These are phyloP conservation scores for Candida tetrigidarum DNA, from an alignment of 1,139 yeast genomes.

Conservation along the genomic window DNA sequence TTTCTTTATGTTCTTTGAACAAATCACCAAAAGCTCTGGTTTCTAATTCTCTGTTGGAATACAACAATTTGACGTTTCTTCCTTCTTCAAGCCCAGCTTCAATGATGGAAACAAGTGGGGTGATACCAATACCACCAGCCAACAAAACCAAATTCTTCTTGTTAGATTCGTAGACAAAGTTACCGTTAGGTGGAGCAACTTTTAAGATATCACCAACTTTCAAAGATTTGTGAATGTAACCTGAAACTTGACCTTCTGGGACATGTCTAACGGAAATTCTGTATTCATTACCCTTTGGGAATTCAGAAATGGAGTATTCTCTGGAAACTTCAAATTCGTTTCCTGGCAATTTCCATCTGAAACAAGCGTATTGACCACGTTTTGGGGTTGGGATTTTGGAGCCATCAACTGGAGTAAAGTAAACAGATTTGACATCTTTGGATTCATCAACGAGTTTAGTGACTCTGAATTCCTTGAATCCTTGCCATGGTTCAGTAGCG, in stretches of 20 bases:
- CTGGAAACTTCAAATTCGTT: constrained; percentile 43
- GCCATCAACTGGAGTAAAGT: constrained; percentile 54
- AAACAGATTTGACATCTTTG: constrained; percentile 52
- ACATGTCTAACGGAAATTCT: constrained; percentile 56
- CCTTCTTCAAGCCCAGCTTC: constrained; percentile 37
- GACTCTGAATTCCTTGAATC: constrained; percentile 57
- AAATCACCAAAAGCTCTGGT: constrained; percentile 32
- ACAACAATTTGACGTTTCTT: constrained; percentile 30
- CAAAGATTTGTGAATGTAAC: constrained; percentile 51
- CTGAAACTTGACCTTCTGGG: constrained; percentile 57
- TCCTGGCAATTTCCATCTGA: constrained; percentile 42
- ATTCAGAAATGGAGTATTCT: constrained; percentile 55
- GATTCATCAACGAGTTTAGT: constrained; percentile 48
- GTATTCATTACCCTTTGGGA: constrained; percentile 37
- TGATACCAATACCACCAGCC: constrained; percentile 72
- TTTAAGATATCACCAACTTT: constrained; percentile 53
- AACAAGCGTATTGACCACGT: constrained; percentile 68
- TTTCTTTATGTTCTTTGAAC: constrained; percentile 22
- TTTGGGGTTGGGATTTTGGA: constrained; percentile 33
- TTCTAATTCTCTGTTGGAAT: constrained; percentile 30
- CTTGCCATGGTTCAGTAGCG: constrained; percentile 53
- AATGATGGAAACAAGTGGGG: constrained; percentile 61
- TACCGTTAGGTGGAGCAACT: constrained; percentile 66
- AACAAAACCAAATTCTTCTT: constrained; percentile 45
- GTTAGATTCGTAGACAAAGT: constrained; percentile 38